Evolutionary conservation across 108 stramenopile species (phyloP).

Genomic region (Mayamaea pseudoterrestris): DNA sequence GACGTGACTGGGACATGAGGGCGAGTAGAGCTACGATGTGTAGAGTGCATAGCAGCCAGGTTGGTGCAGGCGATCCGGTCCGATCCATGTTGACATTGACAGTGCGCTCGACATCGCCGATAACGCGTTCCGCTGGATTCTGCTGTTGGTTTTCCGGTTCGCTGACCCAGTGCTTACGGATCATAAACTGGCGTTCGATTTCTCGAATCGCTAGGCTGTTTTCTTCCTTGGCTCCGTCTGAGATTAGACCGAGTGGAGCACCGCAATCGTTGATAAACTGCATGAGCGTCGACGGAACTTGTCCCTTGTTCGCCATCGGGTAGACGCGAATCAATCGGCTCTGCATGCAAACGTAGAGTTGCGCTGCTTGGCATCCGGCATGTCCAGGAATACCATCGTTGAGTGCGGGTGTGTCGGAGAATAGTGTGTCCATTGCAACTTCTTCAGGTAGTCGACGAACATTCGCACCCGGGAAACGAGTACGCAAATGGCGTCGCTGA

Average conservation of each 20-base stretch:
- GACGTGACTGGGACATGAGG: background rate
- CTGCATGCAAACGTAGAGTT: background rate
- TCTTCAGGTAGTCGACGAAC: slow-evolving; percentile 9
- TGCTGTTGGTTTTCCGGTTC: slow-evolving; percentile 16
- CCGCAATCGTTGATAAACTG: slow-evolving; percentile 15
- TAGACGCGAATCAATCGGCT: background rate
- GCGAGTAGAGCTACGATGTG: slow-evolving; percentile 7
- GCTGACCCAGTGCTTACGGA: slow-evolving; percentile 5
- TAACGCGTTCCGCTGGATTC: slow-evolving; percentile 12
- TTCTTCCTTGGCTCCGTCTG: slow-evolving; percentile 13
- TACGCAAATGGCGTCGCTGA: background rate
- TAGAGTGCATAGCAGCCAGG: slow-evolving; percentile 12
- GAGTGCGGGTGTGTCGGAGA: slow-evolving; percentile 12
- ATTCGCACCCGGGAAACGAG: slow-evolving; percentile 12
- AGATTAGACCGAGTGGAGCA: slow-evolving; percentile 4
- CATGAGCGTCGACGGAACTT: background rate
- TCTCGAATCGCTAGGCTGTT: slow-evolving; percentile 1
- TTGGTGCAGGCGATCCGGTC: slow-evolving; percentile 12
- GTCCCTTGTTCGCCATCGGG: background rate
- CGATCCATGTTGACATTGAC: slow-evolving; percentile 10
- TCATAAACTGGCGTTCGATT: slow-evolving; percentile 4
- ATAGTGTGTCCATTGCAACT: slow-evolving; percentile 17
- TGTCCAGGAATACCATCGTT: background rate
- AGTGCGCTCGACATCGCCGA: slow-evolving; percentile 1
- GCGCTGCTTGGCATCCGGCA: too few species aligned